Base-by-base conservation (phyloP, 768 basidiomycete species). In the Lactarius hatsudake region DNA sequence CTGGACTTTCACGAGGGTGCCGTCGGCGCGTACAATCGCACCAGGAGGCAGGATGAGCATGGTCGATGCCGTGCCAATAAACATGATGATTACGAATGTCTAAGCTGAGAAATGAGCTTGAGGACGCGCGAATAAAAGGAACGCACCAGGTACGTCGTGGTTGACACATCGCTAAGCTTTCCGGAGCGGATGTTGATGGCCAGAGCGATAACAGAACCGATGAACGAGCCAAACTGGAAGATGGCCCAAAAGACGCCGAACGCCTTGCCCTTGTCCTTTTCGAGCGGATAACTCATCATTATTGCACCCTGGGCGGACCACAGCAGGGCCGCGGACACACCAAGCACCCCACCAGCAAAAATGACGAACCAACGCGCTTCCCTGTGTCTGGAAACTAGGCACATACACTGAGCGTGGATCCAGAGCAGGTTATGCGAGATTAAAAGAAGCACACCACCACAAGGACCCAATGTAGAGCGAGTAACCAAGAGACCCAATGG, bases 261-360 rank as follows among this genome's bases (percentile, higher is more conserved):
- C 20, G 79, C 79, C 66, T 75, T 76, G 15, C 85, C 85, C 71
- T 86, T 86, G 71, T 85, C 81, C 61, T 83, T 82, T 69, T 86
- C 85, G 2, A 82, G 78, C 6, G 85, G 84, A 66, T 85, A 84
- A 7, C 80, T 76, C 82, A 85, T 81, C 84, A 86, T 85, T 67
- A 86, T 75, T 3, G 77, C 65, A 13, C 84, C 84, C 69, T 83
- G 82, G 0, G 81, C 82, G 12, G 82, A 79, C 85, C 85, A 86
- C 28, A 86, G 75, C 40, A 86, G 72, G 10, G 84, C 80, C 9
- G 84, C 84, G 54, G 80, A 79, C 23, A 81, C 34, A 5, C 84
- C 85, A 42, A 86, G 80, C 48, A 86, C 64, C 8, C 79, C 84
- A 30, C 85, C 84, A 0, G 83, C 74, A 17, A 80, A 67, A 66